A percentile compares a stretch with the other conserved stretches of the same genome.
phyloP scores from a whole-genome alignment of 768 basidiomycete genomes.

The Paxillus involutus region DNA sequence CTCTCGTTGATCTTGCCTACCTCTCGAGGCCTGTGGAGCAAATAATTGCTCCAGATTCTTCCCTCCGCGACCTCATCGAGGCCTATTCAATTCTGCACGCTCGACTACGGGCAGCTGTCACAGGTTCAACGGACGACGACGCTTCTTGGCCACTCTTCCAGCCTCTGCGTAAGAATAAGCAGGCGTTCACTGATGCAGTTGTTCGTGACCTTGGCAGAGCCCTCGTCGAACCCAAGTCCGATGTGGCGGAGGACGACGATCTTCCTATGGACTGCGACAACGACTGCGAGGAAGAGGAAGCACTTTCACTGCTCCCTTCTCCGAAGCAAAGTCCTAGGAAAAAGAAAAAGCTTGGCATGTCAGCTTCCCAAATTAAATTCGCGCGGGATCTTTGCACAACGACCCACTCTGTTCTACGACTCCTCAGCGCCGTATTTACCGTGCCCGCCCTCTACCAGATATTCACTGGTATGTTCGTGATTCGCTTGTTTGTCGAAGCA shows the following conservation, averaged over 20 bases:
- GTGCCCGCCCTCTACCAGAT: slow-evolving; percentile 56
- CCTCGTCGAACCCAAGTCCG: slow-evolving; percentile 52
- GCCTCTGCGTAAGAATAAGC: slow-evolving; percentile 57
- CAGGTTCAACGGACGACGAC: slow-evolving; percentile 48
- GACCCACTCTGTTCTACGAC: slow-evolving; percentile 65
- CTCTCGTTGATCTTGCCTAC: slow-evolving; percentile 61
- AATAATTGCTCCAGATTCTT: slow-evolving; percentile 50
- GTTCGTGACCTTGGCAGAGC: slow-evolving; percentile 68
- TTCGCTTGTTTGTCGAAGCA: neutral
- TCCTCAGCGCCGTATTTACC: slow-evolving; percentile 61
- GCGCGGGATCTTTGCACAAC: slow-evolving; percentile 79
- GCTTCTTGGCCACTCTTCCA: slow-evolving; percentile 72
- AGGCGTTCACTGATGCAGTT: slow-evolving; percentile 55
- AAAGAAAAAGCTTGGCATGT: slow-evolving; percentile 65
- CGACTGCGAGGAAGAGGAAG: slow-evolving; percentile 26
- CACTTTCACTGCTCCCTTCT: slow-evolving; percentile 52
- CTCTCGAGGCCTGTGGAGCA: slow-evolving; percentile 62
- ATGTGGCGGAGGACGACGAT: slow-evolving; percentile 22
- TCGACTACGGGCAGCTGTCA: slow-evolving; percentile 52
- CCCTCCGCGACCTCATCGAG: slow-evolving; percentile 62
- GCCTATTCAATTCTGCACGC: slow-evolving; percentile 71
- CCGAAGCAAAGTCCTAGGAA: slow-evolving; percentile 62
- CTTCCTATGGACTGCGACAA: slow-evolving; percentile 21
- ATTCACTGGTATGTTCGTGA: slow-evolving; percentile 55
- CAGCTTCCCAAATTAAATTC: slow-evolving; percentile 73